These are phyloP conservation scores for Paecilomyces dactylethromorphus DNA, from an alignment of 2,329 filamentous ascomycete species.

Conservation along the genomic window DNA sequence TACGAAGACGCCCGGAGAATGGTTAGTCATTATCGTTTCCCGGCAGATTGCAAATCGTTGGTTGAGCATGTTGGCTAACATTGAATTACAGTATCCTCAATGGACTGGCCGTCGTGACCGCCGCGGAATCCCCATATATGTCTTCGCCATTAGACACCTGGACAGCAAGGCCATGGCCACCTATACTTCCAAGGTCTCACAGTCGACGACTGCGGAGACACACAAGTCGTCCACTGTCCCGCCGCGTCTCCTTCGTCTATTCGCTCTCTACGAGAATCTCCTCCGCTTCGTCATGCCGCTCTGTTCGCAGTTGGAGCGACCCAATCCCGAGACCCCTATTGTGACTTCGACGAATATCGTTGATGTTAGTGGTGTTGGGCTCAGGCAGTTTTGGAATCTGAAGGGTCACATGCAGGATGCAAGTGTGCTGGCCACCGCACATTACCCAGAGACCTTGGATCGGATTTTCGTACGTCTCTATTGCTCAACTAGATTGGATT, in stretches of 20 bases:
- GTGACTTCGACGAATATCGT: slow-evolving; percentile 93
- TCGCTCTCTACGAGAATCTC: slow-evolving; percentile 89
- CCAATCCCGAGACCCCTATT: slow-evolving; percentile 73
- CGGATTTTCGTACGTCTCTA: slow-evolving; percentile 57
- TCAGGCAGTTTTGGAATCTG: slow-evolving; percentile 95
- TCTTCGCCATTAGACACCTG: slow-evolving; percentile 79
- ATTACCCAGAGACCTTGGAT: slow-evolving; percentile 92
- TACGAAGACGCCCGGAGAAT: slow-evolving; percentile 71
- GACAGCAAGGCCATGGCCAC: slow-evolving; percentile 73
- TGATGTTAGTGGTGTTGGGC: slow-evolving; percentile 77
- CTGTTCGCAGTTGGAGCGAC: slow-evolving; percentile 70
- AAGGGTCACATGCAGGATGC: slow-evolving; percentile 92
- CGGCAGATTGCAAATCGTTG: neutral
- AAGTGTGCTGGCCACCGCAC: slow-evolving; percentile 77
- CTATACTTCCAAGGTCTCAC: slow-evolving; percentile 55
- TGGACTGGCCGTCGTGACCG: slow-evolving; percentile 89
- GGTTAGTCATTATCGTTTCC: slow-evolving; percentile 42
- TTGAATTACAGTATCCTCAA: slow-evolving; percentile 66
- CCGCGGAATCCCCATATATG: slow-evolving; percentile 84
- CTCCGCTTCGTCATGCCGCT: slow-evolving; percentile 81
- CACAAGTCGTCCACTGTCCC: slow-evolving; percentile 53
- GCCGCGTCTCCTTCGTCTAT: slow-evolving; percentile 73
- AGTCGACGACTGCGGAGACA: slow-evolving; percentile 49
- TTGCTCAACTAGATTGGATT: neutral
- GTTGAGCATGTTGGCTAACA: neutral